phyloP scores from a whole-genome alignment of 2,329 filamentous ascomycete genomes.

The Fusarium pininemorale region DNA sequence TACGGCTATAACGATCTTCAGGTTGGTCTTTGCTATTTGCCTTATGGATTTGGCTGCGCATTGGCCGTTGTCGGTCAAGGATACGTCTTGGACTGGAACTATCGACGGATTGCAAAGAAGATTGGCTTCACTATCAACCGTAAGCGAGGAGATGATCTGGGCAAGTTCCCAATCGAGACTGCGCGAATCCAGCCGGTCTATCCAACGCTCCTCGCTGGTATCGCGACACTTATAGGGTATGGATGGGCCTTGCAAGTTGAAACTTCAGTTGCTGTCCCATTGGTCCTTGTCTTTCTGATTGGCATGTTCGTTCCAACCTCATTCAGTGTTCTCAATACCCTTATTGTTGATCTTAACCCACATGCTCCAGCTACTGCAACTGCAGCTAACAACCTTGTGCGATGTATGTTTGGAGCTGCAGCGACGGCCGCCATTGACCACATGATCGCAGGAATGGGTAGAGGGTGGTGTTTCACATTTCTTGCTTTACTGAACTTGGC shows the following conservation, averaged over 20 bases:
- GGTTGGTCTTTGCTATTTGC: slow-evolving; percentile 64
- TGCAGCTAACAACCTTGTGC: slow-evolving; percentile 70
- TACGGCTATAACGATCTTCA: slow-evolving; percentile 62
- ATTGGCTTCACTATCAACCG: slow-evolving; percentile 69
- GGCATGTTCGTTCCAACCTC: slow-evolving; percentile 67
- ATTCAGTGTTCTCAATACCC: slow-evolving; percentile 70
- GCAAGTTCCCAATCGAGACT: slow-evolving; percentile 63
- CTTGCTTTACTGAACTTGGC: slow-evolving; percentile 60
- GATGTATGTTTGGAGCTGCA: slow-evolving; percentile 69
- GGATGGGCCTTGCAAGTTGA: slow-evolving; percentile 65
- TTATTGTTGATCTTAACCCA: slow-evolving; percentile 72
- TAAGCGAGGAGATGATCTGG: slow-evolving; percentile 63
- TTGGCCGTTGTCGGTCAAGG: slow-evolving; percentile 64
- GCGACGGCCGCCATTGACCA: slow-evolving; percentile 67
- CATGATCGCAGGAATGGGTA: slow-evolving; percentile 65
- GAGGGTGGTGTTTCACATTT: slow-evolving; percentile 71
- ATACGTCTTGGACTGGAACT: slow-evolving; percentile 72
- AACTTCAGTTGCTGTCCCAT: slow-evolving; percentile 61
- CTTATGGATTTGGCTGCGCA: slow-evolving; percentile 62
- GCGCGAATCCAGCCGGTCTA: slow-evolving; percentile 64
- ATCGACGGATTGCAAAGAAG: slow-evolving; percentile 70
- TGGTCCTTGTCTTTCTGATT: slow-evolving; percentile 66
- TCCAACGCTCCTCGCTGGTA: slow-evolving; percentile 63
- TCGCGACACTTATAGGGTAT: slow-evolving; percentile 62
- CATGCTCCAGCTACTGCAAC: slow-evolving; percentile 69